Base-by-base conservation (phyloP, 225 moss, liverwort and hornwort species). In the Asterella californica region DNA sequence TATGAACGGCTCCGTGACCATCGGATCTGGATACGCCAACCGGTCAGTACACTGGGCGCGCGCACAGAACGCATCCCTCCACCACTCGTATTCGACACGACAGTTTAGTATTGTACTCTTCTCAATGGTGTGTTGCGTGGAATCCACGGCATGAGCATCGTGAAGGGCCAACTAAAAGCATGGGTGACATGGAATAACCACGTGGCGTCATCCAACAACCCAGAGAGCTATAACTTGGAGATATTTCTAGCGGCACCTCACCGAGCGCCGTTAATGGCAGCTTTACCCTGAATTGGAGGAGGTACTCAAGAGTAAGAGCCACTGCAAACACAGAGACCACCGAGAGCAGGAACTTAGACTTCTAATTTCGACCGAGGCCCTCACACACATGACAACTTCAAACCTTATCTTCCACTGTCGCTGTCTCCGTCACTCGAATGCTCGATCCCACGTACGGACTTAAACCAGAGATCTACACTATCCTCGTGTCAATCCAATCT, bases 1-100 rank as follows among this genome's bases (percentile, higher is more conserved):
- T 77, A 27, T 15, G 64, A 77, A 77, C 77, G 77, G 77, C 77
- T 64, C 63, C 77, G 77, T 45, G 38, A 46, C 63, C 63, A 45
- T 77, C 62, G 77, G 62, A 64, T 64, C 64, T 49, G 63, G 63
- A 64, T 47, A 62, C 19, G 63, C 34, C 15, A 19, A 55, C 49
- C 12, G n/a, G 50, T n/a, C 49, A 48, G 27, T 49, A 73, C 50
- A 30, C 5, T n/a, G 50, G 6, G 49, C 73, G 73, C 73, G 73
- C 49, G 50, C 49, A 73, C 72, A 49, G 12, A 29, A 42, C 11
- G 1, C 15, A 72, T 46, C 72, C 49, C 47, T 22, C 25, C 72
- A 72, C n/a, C 50, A 49, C 14, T 73, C 42, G 0, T 15, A 0
- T 10, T 2, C 1, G 4, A 19, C 17, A 34, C 0, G 37, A 36